Evolutionary conservation across 2,329 filamentous ascomycete genomes (phyloP), one percentile per base, ranked within the genome.

Genomic region (Thielaviopsis ethacetica): DNA sequence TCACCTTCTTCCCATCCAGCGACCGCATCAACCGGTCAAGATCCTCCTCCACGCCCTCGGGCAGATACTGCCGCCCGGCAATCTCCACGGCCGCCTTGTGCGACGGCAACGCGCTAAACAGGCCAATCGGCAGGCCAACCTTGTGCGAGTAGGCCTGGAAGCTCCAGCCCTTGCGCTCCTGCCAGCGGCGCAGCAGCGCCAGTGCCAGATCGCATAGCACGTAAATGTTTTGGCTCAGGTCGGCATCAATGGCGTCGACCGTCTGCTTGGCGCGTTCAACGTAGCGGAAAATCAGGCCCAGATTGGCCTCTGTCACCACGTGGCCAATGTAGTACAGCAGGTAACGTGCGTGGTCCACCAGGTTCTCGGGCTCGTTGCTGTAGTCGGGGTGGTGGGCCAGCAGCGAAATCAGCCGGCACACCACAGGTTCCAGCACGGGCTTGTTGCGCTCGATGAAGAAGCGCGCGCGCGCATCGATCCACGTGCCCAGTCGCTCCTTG

Each of bases 351-450:
- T 95, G 91, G 67, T 95, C 88, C 52, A 83, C 76, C 54, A 96
- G 73, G 54, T 90, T 85, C 15, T 82, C 78, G 2, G 82, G 71
- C 5, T 81, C 78, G 1, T 76, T 69, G 62, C 80, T 82, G 64
- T 91, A 96, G 69, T 98, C 93, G 1, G 91, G 91, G 68, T 98
- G 93, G 68, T 97, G 91, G 5, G 91, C 91, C 51, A 98, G 78
- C 51, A 98, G 74, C 54, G 90, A 93, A 57, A 98, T 76, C 38
- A 97, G 78, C 9, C 93, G 83, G 26, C 87, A 83, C 68, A 97
- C 86, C 13, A 85, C 79, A 22, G 83, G 80, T 70, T 97, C 91
- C 74, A 98, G 81, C 7, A 86, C 77, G 10, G 77, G 81, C 58
- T 81, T 77, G 65, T 78, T 81, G 63, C 71, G 81, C 34, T 77